Percentiles rank a stretch among this genome's conserved stretches.
These are phyloP conservation scores for Bipolaris cookei DNA, from an alignment of 2,329 filamentous ascomycete species.

Conservation along the genomic window DNA sequence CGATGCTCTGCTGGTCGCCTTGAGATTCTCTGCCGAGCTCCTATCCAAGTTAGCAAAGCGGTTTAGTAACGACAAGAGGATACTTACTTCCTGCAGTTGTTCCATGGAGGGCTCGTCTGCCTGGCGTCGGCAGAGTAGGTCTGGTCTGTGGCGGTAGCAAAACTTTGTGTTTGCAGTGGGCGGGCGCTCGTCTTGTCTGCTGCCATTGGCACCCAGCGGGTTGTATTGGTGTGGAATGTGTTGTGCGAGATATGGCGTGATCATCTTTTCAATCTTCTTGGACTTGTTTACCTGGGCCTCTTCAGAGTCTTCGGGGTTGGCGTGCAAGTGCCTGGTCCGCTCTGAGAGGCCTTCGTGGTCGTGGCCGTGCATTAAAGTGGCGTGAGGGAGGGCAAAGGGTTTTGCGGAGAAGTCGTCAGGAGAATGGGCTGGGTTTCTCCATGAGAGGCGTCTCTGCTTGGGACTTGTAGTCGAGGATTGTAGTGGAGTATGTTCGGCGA, in stretches of 20 bases:
- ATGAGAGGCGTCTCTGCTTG: constrained; percentile 37
- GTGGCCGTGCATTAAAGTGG: constrained; percentile 46
- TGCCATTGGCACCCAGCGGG: constrained; percentile 66
- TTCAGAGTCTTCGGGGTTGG: constrained; percentile 32
- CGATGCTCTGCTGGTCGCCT: constrained; percentile 91
- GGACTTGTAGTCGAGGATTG: constrained; percentile 20
- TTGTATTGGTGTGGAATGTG: constrained; percentile 92
- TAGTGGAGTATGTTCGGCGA: constrained; percentile 30
- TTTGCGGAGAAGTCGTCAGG: constrained; percentile 17
- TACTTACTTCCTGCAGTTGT: constrained; percentile 80
- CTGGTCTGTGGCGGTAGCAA: constrained; percentile 93
- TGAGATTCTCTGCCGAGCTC: constrained; percentile 82
- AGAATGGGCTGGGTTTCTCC: constrained; percentile 32
- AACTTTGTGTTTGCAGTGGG: constrained; percentile 78
- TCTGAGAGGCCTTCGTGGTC: constrained; percentile 44
- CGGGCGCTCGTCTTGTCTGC: constrained; percentile 35
- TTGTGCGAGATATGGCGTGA: constrained; percentile 86
- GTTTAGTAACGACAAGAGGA: background rate
- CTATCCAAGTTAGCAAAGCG: constrained; percentile 53
- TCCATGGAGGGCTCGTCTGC: constrained; percentile 97
- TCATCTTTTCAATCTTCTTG: constrained; percentile 75
- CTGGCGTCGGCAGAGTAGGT: constrained; percentile 89
- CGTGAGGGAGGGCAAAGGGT: constrained; percentile 37
- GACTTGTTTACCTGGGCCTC: constrained; percentile 45
- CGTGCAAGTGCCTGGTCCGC: constrained; percentile 40